Conservation (phyloP, 805 yeast species). For the Komagataella mondaviorum region DNA sequence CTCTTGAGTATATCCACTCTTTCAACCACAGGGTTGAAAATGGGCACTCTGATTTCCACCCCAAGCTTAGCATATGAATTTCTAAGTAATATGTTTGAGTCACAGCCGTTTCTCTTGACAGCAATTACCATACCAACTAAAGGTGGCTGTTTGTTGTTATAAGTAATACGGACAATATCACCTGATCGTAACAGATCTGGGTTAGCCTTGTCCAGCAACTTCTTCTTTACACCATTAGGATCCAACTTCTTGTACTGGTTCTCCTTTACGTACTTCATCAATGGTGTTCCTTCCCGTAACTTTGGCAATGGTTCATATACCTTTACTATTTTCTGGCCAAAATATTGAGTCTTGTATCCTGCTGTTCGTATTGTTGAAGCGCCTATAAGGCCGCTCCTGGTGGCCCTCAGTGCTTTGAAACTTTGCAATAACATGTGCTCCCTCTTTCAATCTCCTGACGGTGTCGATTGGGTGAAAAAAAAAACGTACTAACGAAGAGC, state of each 20-base stretch:
- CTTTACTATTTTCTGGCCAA: constrained; percentile 2
- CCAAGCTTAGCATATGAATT: constrained; percentile 75
- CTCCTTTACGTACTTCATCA: constrained; percentile 30
- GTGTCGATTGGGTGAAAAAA: neutral
- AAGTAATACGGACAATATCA: constrained; percentile 67
- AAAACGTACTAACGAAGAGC: neutral
- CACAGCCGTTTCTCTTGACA: constrained; percentile 57
- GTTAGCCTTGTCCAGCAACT: constrained; percentile 31
- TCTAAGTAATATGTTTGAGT: constrained; percentile 69
- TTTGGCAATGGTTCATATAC: constrained; percentile 38
- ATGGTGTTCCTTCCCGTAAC: constrained; percentile 30
- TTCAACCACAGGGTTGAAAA: constrained; percentile 68
- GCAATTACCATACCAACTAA: constrained; percentile 74
- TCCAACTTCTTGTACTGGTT: constrained; percentile 51
- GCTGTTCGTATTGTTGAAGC: neutral
- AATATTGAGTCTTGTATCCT: neutral
- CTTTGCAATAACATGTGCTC: neutral
- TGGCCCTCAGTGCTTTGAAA: neutral
- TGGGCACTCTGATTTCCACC: constrained; percentile 69
- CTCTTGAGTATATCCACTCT: constrained; percentile 68
- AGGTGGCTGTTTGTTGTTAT: constrained; percentile 43
- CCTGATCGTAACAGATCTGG: constrained; percentile 57
- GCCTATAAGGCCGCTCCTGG: neutral
- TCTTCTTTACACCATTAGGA: constrained; percentile 54
- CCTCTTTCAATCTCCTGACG: neutral